Percentiles rank a stretch among this genome's conserved stretches.
These are phyloP conservation scores for Chytriomyces sp. DNA, from an alignment of 192 early-diverging fungal genomes.

Conservation along the genomic window DNA sequence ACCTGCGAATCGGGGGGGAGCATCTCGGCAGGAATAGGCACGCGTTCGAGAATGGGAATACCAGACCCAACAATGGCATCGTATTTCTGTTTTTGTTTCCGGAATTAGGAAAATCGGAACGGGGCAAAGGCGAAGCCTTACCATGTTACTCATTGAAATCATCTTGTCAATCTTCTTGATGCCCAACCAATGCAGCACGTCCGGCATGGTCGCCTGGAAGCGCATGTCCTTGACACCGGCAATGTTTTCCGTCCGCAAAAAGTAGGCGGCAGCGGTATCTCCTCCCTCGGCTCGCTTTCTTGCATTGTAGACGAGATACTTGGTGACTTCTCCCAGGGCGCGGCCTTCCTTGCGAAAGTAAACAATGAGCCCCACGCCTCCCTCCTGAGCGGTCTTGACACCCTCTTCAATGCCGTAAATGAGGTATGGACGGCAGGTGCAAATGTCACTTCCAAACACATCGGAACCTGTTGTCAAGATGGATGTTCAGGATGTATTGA, in stretches of 20 bases:
- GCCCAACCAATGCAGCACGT: constrained; percentile 94
- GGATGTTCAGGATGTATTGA: constrained; percentile 20
- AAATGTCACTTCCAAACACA: constrained; percentile 51
- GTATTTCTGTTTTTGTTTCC: constrained; percentile 66
- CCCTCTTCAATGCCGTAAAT: constrained; percentile 88
- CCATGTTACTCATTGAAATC: constrained; percentile 64
- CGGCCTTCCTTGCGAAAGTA: constrained; percentile 97
- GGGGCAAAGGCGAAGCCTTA: constrained; percentile 4
- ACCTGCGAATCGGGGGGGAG: constrained; percentile 89
- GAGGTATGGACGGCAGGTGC: constrained; percentile 54
- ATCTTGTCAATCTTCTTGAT: constrained; percentile 91
- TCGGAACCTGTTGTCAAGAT: constrained; percentile 46
- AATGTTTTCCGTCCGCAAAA: constrained; percentile 79
- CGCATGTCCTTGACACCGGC: constrained; percentile 95
- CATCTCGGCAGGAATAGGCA: constrained; percentile 84
- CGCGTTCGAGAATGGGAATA: constrained; percentile 84
- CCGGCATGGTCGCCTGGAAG: constrained; percentile 96
- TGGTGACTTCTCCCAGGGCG: constrained; percentile 92
- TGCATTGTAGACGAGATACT: constrained; percentile 95
- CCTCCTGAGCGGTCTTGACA: constrained; percentile 84
- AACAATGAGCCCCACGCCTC: constrained; percentile 91
- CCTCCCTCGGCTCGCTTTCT: constrained; percentile 76
- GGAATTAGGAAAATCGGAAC: constrained; percentile 26
- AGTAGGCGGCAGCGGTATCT: constrained; percentile 89
- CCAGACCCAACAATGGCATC: constrained; percentile 87